A percentile compares a stretch with the other conserved stretches of the same genome.
These are phyloP conservation scores for Chimonanthus salicifolius DNA, from an alignment of 164 flowering plant genomes.

Conservation along the genomic window DNA sequence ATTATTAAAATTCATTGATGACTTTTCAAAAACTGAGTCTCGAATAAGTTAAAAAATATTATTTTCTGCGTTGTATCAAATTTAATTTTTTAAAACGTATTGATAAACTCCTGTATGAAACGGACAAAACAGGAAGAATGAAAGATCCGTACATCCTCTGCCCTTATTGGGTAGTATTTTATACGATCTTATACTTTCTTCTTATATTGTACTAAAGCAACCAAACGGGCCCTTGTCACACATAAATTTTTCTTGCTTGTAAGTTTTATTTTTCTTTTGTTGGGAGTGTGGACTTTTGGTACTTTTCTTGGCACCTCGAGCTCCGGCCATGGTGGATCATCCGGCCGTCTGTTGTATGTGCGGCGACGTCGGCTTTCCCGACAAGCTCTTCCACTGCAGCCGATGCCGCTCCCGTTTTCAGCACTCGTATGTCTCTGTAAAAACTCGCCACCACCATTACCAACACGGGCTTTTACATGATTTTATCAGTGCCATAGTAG, in stretches of 20 bases:
- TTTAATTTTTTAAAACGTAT: no score
- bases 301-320: not conserved
- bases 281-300: not conserved
- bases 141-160: not conserved
- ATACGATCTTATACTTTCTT: not conserved
- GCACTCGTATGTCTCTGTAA: slow-evolving; percentile 61
- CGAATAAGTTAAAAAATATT: no score
- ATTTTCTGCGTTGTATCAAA: no score
- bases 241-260: not conserved
- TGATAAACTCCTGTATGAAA: no score
- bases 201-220: not conserved
- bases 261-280: not conserved
- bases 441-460: slow-evolving; percentile 10
- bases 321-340: slow-evolving; percentile 28
- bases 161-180: not conserved
- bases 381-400: slow-evolving; percentile 88
- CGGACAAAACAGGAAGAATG: no score
- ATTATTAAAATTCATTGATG: no score
- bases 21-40: no score
- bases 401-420: slow-evolving; percentile 72
- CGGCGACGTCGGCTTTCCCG: slow-evolving; percentile 89
- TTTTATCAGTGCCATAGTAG: not conserved
- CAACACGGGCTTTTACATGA: not conserved
- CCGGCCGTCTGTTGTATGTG: slow-evolving; percentile 88
- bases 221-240: not conserved